These are phyloP conservation scores for Ogataea siamensis DNA, from an alignment of 805 yeast species.

Conservation along the genomic window DNA sequence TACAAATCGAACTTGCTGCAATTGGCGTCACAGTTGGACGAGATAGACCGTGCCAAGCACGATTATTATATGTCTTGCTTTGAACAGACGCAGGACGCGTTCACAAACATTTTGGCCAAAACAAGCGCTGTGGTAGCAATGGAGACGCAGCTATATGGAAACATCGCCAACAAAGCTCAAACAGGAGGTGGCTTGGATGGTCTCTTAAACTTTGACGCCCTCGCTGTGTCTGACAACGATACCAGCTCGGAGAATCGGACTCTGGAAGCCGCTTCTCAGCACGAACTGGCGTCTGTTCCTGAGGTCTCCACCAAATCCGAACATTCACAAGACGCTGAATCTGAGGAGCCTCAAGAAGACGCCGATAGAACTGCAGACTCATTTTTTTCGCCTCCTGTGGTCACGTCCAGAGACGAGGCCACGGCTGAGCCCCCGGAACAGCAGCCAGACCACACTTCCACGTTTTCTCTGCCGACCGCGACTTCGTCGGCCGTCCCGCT, in stretches of 20 bases:
- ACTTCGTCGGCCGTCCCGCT: conserved; percentile 9
- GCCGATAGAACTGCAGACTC: conserved; percentile 20
- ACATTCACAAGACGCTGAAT: background rate
- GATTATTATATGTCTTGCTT: conserved; percentile 68
- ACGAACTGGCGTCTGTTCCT: background rate
- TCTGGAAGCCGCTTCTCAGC: conserved; percentile 1
- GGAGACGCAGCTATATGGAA: conserved; percentile 77
- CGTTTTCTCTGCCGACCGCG: conserved; percentile 25
- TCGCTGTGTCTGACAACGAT: conserved; percentile 9
- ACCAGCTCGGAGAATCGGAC: background rate
- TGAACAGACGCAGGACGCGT: conserved; percentile 60
- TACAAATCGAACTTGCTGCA: conserved; percentile 67
- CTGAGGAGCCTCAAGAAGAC: conserved; percentile 2
- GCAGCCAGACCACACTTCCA: conserved; percentile 16
- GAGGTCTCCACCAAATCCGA: background rate
- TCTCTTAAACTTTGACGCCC: conserved; percentile 16
- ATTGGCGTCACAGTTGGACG: conserved; percentile 73
- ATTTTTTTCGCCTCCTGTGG: conserved; percentile 23
- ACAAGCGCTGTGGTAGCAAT: conserved; percentile 71
- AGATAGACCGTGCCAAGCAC: conserved; percentile 70
- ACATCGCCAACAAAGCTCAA: conserved; percentile 82
- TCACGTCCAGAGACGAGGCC: conserved; percentile 13
- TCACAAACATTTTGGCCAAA: conserved; percentile 48
- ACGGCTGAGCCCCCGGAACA: conserved; percentile 2
- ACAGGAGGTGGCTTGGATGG: conserved; percentile 84